phyloP scores from a whole-genome alignment of 208 protist species.

The Leishmania lainsoni region DNA sequence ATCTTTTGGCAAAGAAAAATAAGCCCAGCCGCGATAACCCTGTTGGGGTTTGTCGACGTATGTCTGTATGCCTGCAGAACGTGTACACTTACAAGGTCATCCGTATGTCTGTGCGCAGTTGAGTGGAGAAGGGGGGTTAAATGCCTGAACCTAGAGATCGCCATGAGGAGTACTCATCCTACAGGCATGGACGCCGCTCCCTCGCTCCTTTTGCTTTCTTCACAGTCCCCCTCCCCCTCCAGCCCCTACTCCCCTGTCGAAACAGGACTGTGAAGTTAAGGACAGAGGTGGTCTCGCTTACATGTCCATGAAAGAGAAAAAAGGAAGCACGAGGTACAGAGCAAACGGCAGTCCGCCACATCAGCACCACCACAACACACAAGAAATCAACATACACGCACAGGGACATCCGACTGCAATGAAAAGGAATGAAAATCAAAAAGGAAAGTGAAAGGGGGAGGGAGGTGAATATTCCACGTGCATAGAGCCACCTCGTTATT shows the following conservation, averaged over 20 bases:
- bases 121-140: not conserved
- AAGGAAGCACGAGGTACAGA: not conserved
- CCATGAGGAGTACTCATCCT: not conserved
- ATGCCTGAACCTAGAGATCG: not conserved
- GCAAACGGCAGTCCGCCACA: not conserved
- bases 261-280: not conserved
- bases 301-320: not conserved
- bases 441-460: not conserved
- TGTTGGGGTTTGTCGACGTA: not conserved
- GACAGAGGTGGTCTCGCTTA: not conserved
- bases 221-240: not conserved
- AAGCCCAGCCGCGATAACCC: not conserved
- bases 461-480: not conserved
- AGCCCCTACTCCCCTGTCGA: constrained; percentile 1
- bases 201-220: not conserved
- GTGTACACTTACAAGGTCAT: not conserved
- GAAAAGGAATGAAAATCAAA: not conserved
- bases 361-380: not conserved
- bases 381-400: not conserved
- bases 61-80: not conserved
- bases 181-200: not conserved
- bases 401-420: not conserved
- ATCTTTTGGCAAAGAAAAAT: not conserved
- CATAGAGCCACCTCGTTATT: constrained; percentile 21
- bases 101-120: not conserved